phyloP scores from a whole-genome alignment of 2,329 filamentous ascomycete genomes.

The Sarocladium strictum region DNA sequence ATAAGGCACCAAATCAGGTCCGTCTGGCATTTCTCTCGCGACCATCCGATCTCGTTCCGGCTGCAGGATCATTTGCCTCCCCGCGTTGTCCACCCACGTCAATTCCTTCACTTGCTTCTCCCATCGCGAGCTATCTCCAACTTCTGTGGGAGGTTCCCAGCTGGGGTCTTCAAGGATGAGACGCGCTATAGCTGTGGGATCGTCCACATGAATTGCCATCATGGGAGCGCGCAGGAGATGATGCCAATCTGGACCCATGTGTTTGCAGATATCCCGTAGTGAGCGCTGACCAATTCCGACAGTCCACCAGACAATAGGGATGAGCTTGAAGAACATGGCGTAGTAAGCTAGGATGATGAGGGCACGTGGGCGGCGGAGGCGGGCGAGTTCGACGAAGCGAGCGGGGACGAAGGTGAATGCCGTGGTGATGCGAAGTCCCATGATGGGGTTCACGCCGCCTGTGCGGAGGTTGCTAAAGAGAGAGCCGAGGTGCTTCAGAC shows the following conservation, averaged over 20 bases:
- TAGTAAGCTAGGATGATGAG: constrained; percentile 49
- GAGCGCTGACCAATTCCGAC: constrained; percentile 38
- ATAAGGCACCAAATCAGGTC: neutral
- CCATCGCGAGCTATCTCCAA: neutral
- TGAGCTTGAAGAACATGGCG: constrained; percentile 42
- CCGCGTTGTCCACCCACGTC: constrained; percentile 15
- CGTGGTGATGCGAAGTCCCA: constrained; percentile 45
- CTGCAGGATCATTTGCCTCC: constrained; percentile 9
- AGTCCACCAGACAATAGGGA: constrained; percentile 43
- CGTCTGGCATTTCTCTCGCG: neutral
- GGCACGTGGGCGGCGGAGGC: constrained; percentile 35
- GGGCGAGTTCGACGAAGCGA: constrained; percentile 37
- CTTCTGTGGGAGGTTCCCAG: constrained; percentile 28
- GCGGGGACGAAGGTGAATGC: constrained; percentile 46
- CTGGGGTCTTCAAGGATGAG: constrained; percentile 37
- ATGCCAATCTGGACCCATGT: constrained; percentile 34
- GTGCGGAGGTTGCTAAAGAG: constrained; percentile 41
- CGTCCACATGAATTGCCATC: constrained; percentile 27
- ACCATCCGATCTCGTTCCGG: constrained; percentile 4
- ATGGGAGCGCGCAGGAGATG: constrained; percentile 35
- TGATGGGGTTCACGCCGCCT: constrained; percentile 35
- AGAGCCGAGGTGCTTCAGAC: constrained; percentile 44
- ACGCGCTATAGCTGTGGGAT: constrained; percentile 30
- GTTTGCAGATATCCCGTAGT: constrained; percentile 35
- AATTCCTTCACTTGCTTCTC: constrained; percentile 11